Conservation (phyloP, 2,329 filamentous ascomycete genomes). For the Zymoseptoria crescenta region DNA sequence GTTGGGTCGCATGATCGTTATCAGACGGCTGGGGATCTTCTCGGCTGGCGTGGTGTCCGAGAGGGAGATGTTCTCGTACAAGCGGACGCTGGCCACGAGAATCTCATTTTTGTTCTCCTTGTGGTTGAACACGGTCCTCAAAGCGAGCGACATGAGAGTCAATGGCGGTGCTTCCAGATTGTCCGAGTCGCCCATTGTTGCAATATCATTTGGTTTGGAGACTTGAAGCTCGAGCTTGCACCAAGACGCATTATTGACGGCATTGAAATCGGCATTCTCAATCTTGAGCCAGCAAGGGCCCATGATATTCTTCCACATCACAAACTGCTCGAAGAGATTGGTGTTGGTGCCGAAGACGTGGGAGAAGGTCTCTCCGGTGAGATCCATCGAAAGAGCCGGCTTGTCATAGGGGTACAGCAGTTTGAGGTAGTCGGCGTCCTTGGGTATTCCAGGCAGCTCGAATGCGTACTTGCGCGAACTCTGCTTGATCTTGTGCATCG, state of each 20-base stretch:
- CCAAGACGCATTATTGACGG: slow-evolving; percentile 87
- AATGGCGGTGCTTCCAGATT: slow-evolving; percentile 76
- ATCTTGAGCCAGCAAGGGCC: slow-evolving; percentile 96
- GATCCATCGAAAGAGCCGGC: slow-evolving; percentile 60
- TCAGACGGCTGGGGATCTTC: slow-evolving; percentile 79
- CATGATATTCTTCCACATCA: slow-evolving; percentile 98
- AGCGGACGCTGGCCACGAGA: slow-evolving; percentile 77
- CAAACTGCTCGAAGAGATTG: slow-evolving; percentile 92
- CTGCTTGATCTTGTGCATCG: slow-evolving; percentile 87
- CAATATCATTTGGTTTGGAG: slow-evolving; percentile 63
- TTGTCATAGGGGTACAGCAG: slow-evolving; percentile 93
- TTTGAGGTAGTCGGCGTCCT: slow-evolving; percentile 86
- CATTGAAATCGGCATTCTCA: slow-evolving; percentile 70
- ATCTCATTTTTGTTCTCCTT: slow-evolving; percentile 97
- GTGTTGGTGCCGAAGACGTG: slow-evolving; percentile 92
- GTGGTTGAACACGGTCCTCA: slow-evolving; percentile 80
- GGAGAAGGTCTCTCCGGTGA: slow-evolving; percentile 80
- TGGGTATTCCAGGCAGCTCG: slow-evolving; percentile 78
- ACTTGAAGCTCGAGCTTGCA: slow-evolving; percentile 90
- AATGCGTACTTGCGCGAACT: slow-evolving; percentile 92
- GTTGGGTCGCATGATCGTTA: slow-evolving; percentile 81
- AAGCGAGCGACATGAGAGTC: slow-evolving; percentile 89
- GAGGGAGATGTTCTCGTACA: slow-evolving; percentile 85
- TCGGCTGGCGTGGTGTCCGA: slow-evolving; percentile 83
- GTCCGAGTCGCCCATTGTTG: slow-evolving; percentile 66